Evolutionary conservation across 83 land plant species (phyloP), one percentile per base, ranked within the genome.

Genomic region (Isoetes engelmannii): DNA sequence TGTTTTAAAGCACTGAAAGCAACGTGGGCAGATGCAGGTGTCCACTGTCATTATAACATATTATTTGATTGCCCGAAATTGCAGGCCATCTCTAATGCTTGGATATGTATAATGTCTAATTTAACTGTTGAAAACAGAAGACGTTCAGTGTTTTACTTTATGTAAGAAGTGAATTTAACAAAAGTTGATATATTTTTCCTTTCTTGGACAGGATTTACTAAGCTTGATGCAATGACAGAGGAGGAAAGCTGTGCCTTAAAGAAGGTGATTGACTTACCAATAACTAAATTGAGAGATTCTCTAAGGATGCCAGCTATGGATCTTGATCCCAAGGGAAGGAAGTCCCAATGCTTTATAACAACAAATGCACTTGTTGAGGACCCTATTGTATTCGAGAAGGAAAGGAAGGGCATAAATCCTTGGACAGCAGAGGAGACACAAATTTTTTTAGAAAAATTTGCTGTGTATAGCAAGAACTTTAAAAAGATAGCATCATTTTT

Each of bases 221-320:
- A 72, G 19, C 66, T 65, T 19, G 79, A 82, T 43, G 84, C 87
- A 41, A 65, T 74, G n/a, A 45, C 63, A n/a, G 87, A 84, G 54
- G 75, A 82, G 13, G 61, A 75, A 12, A 63, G 68, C 7, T 76
- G 67, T n/a, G 72, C 80, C 6, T 77, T 81, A 57, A 87, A 80
- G 79, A 56, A 87, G 73, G 69, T 93, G 43, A 64, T 72, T 51
- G 75, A 81, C 57, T 65, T 75, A 10, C 77, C 74, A 48, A 18
- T 72, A 4, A 82, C 72, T 63, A 69, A 48, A 15, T 74, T 53
- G 51, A 82, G 90, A 62, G 65, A 59, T 8, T 47, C 41, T 13
- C 57, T 84, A 77, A 90, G 81, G 76, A 90, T 94, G 98, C 98
- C 98, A 54, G 72, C 98, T 37, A 68, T 86, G 61, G 75, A 87